These are phyloP conservation scores for Aureobasidium sp. DNA, from an alignment of 2,329 filamentous ascomycete species.

Conservation along the genomic window DNA sequence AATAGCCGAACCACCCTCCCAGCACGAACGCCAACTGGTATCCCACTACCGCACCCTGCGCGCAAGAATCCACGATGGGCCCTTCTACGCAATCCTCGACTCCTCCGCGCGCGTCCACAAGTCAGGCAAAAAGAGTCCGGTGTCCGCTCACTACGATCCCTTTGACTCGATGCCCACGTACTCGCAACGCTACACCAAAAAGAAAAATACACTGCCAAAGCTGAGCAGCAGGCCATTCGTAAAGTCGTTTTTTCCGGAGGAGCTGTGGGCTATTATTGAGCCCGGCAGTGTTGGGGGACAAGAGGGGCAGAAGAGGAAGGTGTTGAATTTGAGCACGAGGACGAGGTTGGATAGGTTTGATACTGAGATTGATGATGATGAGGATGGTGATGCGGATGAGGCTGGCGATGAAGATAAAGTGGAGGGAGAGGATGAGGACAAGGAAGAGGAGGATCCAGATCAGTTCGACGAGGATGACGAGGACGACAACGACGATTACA, in stretches of 20 bases:
- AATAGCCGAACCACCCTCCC: conserved; percentile 34
- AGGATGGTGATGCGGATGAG: conserved; percentile 33
- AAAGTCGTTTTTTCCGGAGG: conserved; percentile 52
- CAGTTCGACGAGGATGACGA: conserved; percentile 52
- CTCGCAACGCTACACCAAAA: conserved; percentile 48
- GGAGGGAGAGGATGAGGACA: conserved; percentile 47
- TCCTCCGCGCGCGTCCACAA: conserved; percentile 40
- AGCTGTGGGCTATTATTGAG: conserved; percentile 50
- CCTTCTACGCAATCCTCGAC: conserved; percentile 51
- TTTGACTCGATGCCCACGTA: conserved; percentile 58
- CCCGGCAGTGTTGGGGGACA: conserved; percentile 22
- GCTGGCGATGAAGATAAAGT: conserved; percentile 35
- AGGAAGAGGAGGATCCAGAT: conserved; percentile 55
- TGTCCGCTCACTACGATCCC: conserved; percentile 48
- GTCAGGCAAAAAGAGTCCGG: conserved; percentile 15
- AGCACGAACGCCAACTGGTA: conserved; percentile 42
- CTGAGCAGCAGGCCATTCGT: conserved; percentile 49
- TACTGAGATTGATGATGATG: conserved; percentile 30
- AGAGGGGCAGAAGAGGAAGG: conserved; percentile 15
- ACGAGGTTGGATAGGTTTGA: conserved; percentile 22
- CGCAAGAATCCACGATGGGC: conserved; percentile 51
- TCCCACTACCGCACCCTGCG: conserved; percentile 47
- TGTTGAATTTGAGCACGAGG: conserved; percentile 2
- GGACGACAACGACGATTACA: conserved; percentile 54
- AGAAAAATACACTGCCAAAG: conserved; percentile 48